Evolutionary conservation across 257 asterid genomes (phyloP).

Genomic region (Gynochthodes officinalis): DNA sequence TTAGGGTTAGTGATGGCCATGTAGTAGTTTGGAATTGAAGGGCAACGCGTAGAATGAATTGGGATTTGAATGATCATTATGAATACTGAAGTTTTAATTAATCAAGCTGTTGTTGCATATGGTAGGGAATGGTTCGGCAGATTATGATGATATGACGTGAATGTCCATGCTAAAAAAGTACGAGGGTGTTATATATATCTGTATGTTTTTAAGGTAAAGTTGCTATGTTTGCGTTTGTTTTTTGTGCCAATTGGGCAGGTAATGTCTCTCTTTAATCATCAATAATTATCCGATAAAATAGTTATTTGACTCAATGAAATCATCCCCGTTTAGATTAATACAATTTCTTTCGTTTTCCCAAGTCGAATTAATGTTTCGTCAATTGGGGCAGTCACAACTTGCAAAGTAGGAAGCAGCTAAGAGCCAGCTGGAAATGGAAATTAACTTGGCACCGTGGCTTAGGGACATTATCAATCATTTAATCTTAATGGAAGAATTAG

Average conservation of each 20-base stretch:
- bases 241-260: not conserved
- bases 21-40: constrained; percentile 7
- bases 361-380: not conserved
- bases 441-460: not conserved
- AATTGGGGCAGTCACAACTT: not conserved
- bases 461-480: too few species aligned
- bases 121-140: not conserved
- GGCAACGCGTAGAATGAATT: constrained; percentile 16
- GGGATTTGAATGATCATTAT: constrained; percentile 1
- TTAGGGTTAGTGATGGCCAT: constrained; percentile 30
- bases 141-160: not conserved
- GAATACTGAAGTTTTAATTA: not conserved
- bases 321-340: not conserved
- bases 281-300: not conserved
- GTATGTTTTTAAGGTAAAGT: not conserved
- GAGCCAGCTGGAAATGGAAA: constrained; percentile 6
- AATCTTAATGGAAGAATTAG: too few species aligned
- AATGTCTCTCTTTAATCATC: not conserved
- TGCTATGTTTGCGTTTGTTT: not conserved
- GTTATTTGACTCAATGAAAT: not conserved
- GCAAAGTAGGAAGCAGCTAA: constrained; percentile 6
- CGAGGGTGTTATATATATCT: too few species aligned
- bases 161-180: not conserved
- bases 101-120: constrained; percentile 3
- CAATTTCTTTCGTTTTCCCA: not conserved